Base-by-base conservation (phyloP, 805 yeast species). In the Pichia scutulata region DNA sequence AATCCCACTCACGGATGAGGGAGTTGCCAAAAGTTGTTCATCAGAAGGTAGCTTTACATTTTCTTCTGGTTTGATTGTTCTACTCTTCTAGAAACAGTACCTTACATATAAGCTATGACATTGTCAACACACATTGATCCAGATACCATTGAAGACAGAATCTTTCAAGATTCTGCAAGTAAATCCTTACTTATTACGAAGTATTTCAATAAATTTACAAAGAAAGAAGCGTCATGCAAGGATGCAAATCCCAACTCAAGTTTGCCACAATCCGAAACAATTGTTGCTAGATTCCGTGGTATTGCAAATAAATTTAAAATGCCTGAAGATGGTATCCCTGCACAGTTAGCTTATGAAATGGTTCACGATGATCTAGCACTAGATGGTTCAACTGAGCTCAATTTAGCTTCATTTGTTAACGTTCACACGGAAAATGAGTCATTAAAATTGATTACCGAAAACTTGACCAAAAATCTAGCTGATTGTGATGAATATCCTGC, bases 401-500 rank as follows among this genome's bases (percentile, higher is more conserved):
- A 90, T 65, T 68, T 89, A 65, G 97, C 97, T 3, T 83, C 92
- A 28, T 89, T 89, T 64, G 97, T 89, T 55, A 87, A 86, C 69
- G 89, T 96, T 8, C 76, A 72, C 56, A 62, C 83, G 22, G 80
- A 80, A 49, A 77, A 72, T n/a, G 66, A 67, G 19, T 80, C 84
- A 4, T 67, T 68, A 19, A 71, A 72, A 55, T 74, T 89, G 57
- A 76, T 83, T 49, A 44, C 64, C 24, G 90, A 86, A 65, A 89
- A 89, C 65, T 59, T 89, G 52, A 82, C 86, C 57, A 89, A 90
- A 73, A 89, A 89, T 67, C 72, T 89, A 60, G 96, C 97, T 9
- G 97, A 89, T 67, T 84, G 84, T 59, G 97, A 90, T 64, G 97
- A 89, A 72, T 89, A 89, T 65, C 97, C 97, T 10, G 84, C 89